Percentiles rank a stretch among this genome's conserved stretches.
These are phyloP conservation scores for Talaromyces sp. DNA, from an alignment of 2,329 filamentous ascomycete species.

Conservation along the genomic window DNA sequence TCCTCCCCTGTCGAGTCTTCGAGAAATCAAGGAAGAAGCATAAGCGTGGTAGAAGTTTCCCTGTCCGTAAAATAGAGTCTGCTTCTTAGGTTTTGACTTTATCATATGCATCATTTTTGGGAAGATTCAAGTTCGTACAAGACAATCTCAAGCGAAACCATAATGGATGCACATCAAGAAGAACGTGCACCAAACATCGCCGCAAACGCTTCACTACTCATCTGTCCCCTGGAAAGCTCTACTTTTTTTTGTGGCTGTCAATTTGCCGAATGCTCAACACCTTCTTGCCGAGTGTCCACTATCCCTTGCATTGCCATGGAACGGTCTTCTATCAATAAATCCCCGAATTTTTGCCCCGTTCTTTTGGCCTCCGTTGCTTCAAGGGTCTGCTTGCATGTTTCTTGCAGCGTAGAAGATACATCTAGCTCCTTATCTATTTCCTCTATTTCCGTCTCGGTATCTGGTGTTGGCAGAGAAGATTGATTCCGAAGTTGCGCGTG, in stretches of 20 bases:
- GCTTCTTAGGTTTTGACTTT: no score
- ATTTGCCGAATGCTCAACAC: neutral
- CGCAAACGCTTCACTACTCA: slow-evolving; percentile 1
- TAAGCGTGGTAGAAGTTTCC: no score
- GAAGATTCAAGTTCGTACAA: no score
- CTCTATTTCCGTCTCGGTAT: no score
- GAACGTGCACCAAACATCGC: slow-evolving; percentile 1
- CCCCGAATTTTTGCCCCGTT: neutral
- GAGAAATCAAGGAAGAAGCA: no score
- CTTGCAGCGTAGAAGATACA: neutral
- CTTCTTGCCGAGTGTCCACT: neutral
- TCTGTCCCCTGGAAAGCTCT: slow-evolving; percentile 13
- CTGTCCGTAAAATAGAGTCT: no score
- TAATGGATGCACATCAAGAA: neutral
- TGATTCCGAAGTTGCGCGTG: neutral
- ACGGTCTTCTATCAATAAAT: neutral
- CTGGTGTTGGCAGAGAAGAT: neutral
- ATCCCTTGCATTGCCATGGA: slow-evolving; percentile 1
- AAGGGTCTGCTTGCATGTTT: neutral
- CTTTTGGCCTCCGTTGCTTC: neutral
- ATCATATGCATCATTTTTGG: no score
- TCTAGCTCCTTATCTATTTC: no score
- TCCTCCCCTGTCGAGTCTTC: no score
- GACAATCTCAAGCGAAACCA: no score
- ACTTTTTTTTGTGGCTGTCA: neutral